Evolutionary conservation across 2,329 filamentous ascomycete species (phyloP).

Genomic region (Myrmaecium sp.): DNA sequence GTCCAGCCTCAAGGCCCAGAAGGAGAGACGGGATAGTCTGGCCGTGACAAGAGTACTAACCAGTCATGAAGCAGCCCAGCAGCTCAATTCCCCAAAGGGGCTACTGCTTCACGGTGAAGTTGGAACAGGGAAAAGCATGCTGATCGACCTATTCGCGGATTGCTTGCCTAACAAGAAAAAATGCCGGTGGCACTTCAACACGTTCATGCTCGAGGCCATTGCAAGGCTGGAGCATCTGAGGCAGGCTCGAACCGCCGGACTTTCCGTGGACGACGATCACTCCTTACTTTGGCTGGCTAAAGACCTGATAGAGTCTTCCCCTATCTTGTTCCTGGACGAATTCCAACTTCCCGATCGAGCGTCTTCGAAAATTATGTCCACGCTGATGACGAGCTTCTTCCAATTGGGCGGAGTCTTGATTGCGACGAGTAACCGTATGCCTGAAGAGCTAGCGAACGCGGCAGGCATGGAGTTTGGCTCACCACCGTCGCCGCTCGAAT

Average conservation of each 20-base stretch:
- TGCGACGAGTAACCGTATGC: slow-evolving; percentile 69
- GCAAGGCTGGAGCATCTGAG: slow-evolving; percentile 54
- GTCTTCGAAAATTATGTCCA: slow-evolving; percentile 62
- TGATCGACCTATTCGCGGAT: slow-evolving; percentile 68
- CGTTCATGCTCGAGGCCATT: slow-evolving; percentile 66
- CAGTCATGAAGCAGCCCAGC: slow-evolving; percentile 52
- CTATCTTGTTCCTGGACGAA: slow-evolving; percentile 66
- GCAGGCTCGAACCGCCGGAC: slow-evolving; percentile 12
- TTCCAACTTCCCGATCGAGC: slow-evolving; percentile 70
- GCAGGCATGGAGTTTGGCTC: slow-evolving; percentile 51
- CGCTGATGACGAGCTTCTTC: slow-evolving; percentile 65
- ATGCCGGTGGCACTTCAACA: slow-evolving; percentile 67
- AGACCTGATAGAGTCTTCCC: slow-evolving; percentile 57
- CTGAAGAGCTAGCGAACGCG: slow-evolving; percentile 62
- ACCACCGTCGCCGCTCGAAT: slow-evolving; percentile 33
- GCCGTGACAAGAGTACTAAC: slow-evolving; percentile 54
- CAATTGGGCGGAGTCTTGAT: slow-evolving; percentile 66
- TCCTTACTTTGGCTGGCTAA: slow-evolving; percentile 58
- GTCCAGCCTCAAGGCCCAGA: slow-evolving; percentile 33
- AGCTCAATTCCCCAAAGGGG: slow-evolving; percentile 55
- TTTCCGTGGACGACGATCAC: slow-evolving; percentile 35
- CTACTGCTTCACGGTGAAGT: slow-evolving; percentile 68
- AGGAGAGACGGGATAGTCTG: slow-evolving; percentile 35
- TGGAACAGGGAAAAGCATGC: slow-evolving; percentile 69
- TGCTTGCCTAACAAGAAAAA: slow-evolving; percentile 59